Evolutionary conservation across 2,329 filamentous ascomycete genomes (phyloP), one percentile per base, ranked within the genome.

Genomic region (Neocatenulostroma microsporum): DNA sequence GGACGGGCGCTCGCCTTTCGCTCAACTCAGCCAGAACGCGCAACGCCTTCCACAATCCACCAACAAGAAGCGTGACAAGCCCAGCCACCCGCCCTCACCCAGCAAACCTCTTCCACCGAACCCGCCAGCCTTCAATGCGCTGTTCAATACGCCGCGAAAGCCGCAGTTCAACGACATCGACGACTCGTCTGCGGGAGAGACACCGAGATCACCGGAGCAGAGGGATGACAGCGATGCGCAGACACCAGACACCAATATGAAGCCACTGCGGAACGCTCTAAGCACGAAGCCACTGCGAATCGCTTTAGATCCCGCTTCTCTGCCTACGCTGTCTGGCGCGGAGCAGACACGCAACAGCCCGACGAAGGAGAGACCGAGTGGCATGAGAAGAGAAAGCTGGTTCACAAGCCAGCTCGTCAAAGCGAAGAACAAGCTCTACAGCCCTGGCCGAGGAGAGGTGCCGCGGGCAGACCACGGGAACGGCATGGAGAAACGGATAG

Each of bases 161-260:
- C 41, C 48, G 10, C 46, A 47, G 21, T n/a, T n/a, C n/a, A 45
- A 55, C 40, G 62, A 66, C 40, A 45, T 54, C 34, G 56, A 63
- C 37, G 65, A 64, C 39, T 69, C 66, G 38, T 68, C 64, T 11
- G 67, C 66, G 34, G 68, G 66, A 14, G 68, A 70, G 49, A 72
- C 68, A 28, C 67, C 68, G 1, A 62, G 63, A 41, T 67, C 65
- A 3, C 66, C 66, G 0, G 60, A 61, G 41, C 52, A 57, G 23
- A 50, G 50, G 37, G 55, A 58, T 27, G 65, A 67, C 44, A 52
- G 49, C 38, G 52, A 57, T 44, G 47, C 47, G 12, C 21, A 26
- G 18, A 17, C 34, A 7, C 26, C 30, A 11, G 12, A 8, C 11
- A 17, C 19, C 6, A 30, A 30, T 14, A n/a, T n/a, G n/a, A n/a